phyloP scores from a whole-genome alignment of 78 protist species.

The Guillardia theta region DNA sequence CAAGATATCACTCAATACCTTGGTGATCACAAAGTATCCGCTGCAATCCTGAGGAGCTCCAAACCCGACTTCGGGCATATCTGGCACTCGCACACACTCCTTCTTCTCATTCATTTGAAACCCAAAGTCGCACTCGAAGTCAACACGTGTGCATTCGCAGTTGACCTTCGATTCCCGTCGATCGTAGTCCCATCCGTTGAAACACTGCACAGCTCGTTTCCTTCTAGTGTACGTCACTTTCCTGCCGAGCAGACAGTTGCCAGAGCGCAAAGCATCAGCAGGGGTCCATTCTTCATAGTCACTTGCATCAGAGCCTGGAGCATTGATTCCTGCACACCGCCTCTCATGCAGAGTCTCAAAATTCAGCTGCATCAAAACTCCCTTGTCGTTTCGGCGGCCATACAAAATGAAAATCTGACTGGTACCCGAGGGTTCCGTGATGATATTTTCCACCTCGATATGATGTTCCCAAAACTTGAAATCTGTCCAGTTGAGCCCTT shows the following conservation, averaged over 20 bases:
- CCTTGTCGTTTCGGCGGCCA: background rate
- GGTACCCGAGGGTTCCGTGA: background rate
- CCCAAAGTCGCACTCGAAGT: slow-evolving; percentile 42
- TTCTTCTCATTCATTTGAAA: background rate
- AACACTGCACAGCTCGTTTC: slow-evolving; percentile 19
- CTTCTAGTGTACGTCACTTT: slow-evolving; percentile 16
- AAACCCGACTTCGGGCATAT: background rate
- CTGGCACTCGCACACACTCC: background rate
- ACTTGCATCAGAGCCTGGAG: background rate
- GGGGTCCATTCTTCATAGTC: slow-evolving; percentile 31
- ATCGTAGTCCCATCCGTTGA: slow-evolving; percentile 28
- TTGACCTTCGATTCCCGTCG: background rate
- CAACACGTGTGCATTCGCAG: background rate
- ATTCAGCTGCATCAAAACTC: background rate
- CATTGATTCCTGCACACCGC: background rate
- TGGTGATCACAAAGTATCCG: background rate
- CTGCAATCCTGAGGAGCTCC: background rate
- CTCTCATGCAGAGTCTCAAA: background rate
- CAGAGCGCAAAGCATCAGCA: background rate
- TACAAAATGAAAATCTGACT: background rate
- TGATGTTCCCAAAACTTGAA: slow-evolving; percentile 10
- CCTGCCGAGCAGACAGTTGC: background rate
- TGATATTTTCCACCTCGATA: slow-evolving; percentile 6
- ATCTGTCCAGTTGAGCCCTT: background rate
- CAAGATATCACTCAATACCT: too few species aligned